Base-by-base conservation (phyloP, 176 grass and related monocot genomes). In the Bromus sterilis region DNA sequence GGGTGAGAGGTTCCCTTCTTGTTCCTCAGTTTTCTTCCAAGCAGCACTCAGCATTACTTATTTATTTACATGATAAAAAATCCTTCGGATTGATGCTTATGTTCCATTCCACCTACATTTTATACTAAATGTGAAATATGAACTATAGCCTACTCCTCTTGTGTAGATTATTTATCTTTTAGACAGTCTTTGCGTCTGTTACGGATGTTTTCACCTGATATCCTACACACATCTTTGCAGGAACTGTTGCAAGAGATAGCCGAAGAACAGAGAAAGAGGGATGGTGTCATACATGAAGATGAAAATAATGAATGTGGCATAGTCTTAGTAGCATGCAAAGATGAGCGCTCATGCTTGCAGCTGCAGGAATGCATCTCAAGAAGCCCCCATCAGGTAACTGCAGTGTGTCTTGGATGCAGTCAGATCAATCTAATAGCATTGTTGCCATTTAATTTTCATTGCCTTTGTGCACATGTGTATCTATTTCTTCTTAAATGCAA, bases 271-370 rank as follows among this genome's bases (percentile, higher is more conserved):
- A 87, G 24, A n/a, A 93, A 89, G 49, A 82, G 74, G 48, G 69
- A 57, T 74, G 37, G 40, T 33, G 80, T 48, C 44, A 41, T 79
- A 35, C 18, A 33, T 75, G 75, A 85, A 72, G 83, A 86, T 58
- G 73, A 37, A 82, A 75, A 43, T 72, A 64, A 85, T 71, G 56
- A 76, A 46, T 91, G 43, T 61, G 84, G 89, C 76, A 89, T 84
- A 80, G 86, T 98, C 83, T 80, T 94, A 74, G 88, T 98, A 76
- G 87, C 90, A 83, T 98, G 95, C 82, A 98, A 98, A 91, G 92
- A 98, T 80, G 95, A 98, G 56, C 53, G 84, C 23, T 89, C 95
- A 84, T 94, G 95, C 56, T 83, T 98, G 88, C 92, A 98, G 68
- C 86, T 98, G 64, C 86, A 94, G 78, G 92, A 91, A 78, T 98